Conservation (phyloP, 2,329 filamentous ascomycete species). For the Huntiella bhutanensis region DNA sequence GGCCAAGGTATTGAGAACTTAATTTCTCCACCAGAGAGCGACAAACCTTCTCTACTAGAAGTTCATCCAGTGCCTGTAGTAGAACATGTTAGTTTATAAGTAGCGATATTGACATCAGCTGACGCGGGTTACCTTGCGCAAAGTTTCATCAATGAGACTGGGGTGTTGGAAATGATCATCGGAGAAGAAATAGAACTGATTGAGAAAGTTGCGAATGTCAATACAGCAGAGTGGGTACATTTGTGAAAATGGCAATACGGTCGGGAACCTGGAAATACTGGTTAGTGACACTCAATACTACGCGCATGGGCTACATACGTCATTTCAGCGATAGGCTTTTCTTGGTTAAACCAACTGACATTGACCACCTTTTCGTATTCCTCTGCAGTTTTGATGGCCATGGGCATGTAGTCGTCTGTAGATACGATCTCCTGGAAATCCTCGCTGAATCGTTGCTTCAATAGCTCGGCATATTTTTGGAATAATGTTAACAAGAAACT, state of each 20-base stretch:
- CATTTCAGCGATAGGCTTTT: conserved; percentile 56
- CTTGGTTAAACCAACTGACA: conserved; percentile 87
- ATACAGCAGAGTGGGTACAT: conserved; percentile 99
- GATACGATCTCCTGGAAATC: conserved; percentile 83
- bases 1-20: conserved; percentile 81
- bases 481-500: conserved; percentile 76
- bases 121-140: conserved; percentile 43
- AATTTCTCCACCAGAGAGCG: conserved; percentile 73
- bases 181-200: conserved; percentile 95
- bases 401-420: conserved; percentile 99
- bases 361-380: conserved; percentile 93
- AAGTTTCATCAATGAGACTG: conserved; percentile 73
- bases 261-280: conserved; percentile 51
- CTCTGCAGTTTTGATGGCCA: conserved; percentile 78
- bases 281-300: background rate
- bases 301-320: conserved; percentile 30
- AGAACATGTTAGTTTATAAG: background rate
- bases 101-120: background rate
- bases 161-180: conserved; percentile 91
- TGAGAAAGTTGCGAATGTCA: conserved; percentile 90
- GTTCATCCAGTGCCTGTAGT: conserved; percentile 68
- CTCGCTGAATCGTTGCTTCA: conserved; percentile 81
- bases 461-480: conserved; percentile 77
- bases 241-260: conserved; percentile 90
- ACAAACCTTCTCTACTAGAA: conserved; percentile 87